Percentiles rank a stretch among this genome's conserved stretches.
Evolutionary conservation across 2,329 filamentous ascomycete genomes (phyloP).

Genomic region (Allantophomopsis cytisporea): DNA sequence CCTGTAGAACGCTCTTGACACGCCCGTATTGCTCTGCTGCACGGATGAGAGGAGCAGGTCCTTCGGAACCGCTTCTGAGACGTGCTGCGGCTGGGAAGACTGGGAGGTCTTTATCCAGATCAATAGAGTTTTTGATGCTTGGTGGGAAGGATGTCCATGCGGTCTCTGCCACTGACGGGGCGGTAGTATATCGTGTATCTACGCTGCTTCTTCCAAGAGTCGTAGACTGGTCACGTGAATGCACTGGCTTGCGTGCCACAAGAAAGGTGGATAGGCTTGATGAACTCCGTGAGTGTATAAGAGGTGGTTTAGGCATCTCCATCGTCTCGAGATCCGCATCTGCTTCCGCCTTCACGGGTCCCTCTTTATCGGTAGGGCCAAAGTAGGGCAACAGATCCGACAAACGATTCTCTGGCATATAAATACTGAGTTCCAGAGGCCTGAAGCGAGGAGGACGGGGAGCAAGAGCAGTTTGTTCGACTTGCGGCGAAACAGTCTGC

Average conservation of each 20-base stretch:
- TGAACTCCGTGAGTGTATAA: conserved; percentile 14
- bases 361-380: conserved; percentile 15
- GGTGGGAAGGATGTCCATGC: conserved; percentile 9
- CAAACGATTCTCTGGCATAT: conserved; percentile 28
- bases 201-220: not conserved
- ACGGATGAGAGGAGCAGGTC: conserved; percentile 6
- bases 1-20: conserved; percentile 16
- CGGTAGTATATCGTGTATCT: not conserved
- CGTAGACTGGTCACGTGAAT: conserved; percentile 3
- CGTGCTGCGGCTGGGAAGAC: conserved; percentile 11
- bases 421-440: conserved; percentile 43
- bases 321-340: conserved; percentile 4
- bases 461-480: too few relatives aligned
- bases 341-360: conserved; percentile 2
- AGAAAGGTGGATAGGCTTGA: conserved; percentile 12
- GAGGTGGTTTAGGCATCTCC: conserved; percentile 6
- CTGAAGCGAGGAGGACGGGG: conserved; percentile 21
- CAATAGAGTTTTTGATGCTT: conserved; percentile 8
- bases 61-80: conserved; percentile 14
- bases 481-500: too few relatives aligned
- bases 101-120: conserved; percentile 11
- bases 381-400: conserved; percentile 44
- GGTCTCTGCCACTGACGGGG: conserved; percentile 1
- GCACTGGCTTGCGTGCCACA: conserved; percentile 16
- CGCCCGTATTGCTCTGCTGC: conserved; percentile 11